phyloP scores from a whole-genome alignment of 495 filamentous ascomycete genomes.

The Copromyces sp. region DNA sequence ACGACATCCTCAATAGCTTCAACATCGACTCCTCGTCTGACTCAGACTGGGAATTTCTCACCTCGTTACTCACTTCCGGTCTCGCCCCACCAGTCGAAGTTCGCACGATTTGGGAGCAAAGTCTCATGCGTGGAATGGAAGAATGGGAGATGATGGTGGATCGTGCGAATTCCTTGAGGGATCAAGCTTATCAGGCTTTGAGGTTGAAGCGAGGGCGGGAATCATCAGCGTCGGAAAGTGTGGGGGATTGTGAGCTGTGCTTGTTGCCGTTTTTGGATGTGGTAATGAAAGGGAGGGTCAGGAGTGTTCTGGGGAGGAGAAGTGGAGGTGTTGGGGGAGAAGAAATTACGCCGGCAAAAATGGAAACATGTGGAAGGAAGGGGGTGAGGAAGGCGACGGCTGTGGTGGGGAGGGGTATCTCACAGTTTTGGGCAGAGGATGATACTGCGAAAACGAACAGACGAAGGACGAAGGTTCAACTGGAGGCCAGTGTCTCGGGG shows the following conservation, averaged over 20 bases:
- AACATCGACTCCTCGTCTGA: constrained; percentile 17
- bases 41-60: constrained; percentile 16
- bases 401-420: neutral
- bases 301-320: neutral
- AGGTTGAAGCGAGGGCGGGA: neutral
- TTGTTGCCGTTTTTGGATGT: neutral
- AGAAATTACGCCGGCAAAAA: neutral
- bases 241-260: neutral
- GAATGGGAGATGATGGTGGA: constrained; percentile 24
- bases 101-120: constrained; percentile 12
- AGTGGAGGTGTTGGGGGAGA: neutral
- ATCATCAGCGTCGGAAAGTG: neutral
- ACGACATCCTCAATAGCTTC: constrained; percentile 19
- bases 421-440: constrained; percentile 10
- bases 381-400: neutral
- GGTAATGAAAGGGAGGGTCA: neutral
- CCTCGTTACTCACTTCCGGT: constrained; percentile 11
- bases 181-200: neutral
- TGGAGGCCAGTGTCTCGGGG: neutral
- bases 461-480: neutral
- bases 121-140: constrained; percentile 22
- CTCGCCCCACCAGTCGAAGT: constrained; percentile 16
- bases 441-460: neutral
- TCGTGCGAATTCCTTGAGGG: constrained; percentile 19
- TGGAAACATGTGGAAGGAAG: neutral